A percentile compares a stretch with the other conserved stretches of the same genome.
Conservation (phyloP, 1,284 basidiomycete genomes). For the Ustilago vetiveriae region DNA sequence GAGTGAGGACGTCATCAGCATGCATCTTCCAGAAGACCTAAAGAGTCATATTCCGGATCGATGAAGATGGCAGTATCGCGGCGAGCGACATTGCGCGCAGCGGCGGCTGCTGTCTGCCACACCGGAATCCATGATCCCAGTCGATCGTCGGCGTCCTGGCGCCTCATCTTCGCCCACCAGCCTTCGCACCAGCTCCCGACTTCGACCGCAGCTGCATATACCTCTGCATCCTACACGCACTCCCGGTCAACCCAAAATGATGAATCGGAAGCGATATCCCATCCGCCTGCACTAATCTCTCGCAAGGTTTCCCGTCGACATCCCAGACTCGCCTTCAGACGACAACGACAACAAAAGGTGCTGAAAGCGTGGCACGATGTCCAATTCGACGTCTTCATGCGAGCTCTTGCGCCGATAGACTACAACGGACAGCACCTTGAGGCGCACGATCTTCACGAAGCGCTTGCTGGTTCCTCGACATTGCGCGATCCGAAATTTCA, state of each 20-base stretch:
- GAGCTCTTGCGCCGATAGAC: conserved; percentile 1
- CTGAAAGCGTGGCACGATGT: neutral
- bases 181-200: neutral
- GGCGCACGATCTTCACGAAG: conserved; percentile 11
- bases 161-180: too few species aligned
- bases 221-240: neutral
- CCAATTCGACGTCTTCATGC: conserved; percentile 1
- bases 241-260: neutral
- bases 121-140: neutral
- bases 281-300: neutral
- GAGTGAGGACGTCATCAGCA: neutral
- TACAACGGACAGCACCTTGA: conserved; percentile 6
- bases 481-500: neutral
- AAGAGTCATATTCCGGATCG: neutral
- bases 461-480: conserved; percentile 1
- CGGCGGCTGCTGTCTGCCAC: conserved; percentile 6
- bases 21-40: neutral
- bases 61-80: conserved; percentile 9
- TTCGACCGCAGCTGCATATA: neutral
- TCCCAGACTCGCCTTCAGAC: neutral
- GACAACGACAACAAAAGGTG: neutral
- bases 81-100: neutral
- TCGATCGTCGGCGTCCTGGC: too few species aligned
- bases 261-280: neutral
- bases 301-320: neutral